phyloP scores from a whole-genome alignment of 257 asterid genomes.

The Przewalskia tangutica region DNA sequence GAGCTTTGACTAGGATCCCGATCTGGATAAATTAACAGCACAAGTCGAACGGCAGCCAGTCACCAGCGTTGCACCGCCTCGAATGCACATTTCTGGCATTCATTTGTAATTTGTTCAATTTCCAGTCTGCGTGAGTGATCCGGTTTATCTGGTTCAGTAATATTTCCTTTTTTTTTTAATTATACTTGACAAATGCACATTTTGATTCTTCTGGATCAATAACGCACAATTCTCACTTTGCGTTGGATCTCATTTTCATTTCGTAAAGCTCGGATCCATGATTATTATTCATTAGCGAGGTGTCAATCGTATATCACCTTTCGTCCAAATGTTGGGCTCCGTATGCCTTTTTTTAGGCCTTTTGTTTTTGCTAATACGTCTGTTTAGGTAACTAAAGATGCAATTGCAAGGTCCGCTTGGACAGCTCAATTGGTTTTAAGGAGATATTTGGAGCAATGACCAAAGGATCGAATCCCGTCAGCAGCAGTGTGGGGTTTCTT shows the following conservation, averaged over 20 bases:
- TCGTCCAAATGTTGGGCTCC: not conserved
- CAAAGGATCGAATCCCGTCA: too few species aligned
- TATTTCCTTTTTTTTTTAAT: too few species aligned
- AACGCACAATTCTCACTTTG: too few species aligned
- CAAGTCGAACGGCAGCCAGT: not conserved
- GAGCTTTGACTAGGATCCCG: not conserved
- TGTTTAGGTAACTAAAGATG: not conserved
- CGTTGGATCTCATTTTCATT: not conserved
- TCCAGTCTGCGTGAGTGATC: not conserved
- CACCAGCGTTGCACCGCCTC: not conserved
- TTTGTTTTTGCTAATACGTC: not conserved
- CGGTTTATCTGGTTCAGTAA: not conserved
- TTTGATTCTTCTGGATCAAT: too few species aligned
- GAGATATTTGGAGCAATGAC: too few species aligned
- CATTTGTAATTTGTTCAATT: not conserved
- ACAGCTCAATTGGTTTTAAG: too few species aligned
- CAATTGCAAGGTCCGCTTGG: too few species aligned
- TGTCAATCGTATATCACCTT: not conserved
- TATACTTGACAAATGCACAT: not conserved
- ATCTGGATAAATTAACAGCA: not conserved
- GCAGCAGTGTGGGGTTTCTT: too few species aligned
- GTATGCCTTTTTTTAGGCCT: too few species aligned
- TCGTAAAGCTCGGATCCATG: not conserved
- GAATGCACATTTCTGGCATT: not conserved
- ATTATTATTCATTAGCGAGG: not conserved